Evolutionary conservation across 2,329 filamentous ascomycete genomes (phyloP), one percentile per base, ranked within the genome.

Genomic region (Cytospora piceicola): DNA sequence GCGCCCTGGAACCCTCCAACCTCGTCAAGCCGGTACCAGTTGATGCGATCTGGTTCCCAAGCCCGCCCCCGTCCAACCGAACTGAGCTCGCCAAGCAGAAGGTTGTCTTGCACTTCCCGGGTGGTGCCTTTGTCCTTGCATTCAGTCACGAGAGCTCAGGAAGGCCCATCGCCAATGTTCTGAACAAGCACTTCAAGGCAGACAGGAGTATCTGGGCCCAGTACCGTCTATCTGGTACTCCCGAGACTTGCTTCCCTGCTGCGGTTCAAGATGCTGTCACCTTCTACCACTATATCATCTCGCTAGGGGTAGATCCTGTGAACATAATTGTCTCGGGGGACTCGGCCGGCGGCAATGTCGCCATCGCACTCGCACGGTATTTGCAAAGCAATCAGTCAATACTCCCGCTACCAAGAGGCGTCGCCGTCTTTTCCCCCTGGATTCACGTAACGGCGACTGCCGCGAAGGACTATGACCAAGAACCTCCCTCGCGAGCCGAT

Each of bases 351-450:
- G 62, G 49, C 57, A 29, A 72, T 66, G 39, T 72, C 67, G n/a
- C 71, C 67, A 4, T 73, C 70, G 73, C 66, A 69, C 27, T 64
- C n/a, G 53, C 56, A 68, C 20, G 69, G 68, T 34, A 71, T 68
- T 12, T 42, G 39, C n/a, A 64, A 67, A 9, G 65, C 64, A 0
- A 67, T 58, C 22, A 20, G 58, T 9, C 63, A 36, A 14, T 70
- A 66, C 24, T 62, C 58, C 39, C 42, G 49, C 15, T 66, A 36
- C 8, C 61, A 9, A n/a, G 54, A 20, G 61, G 54, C 3, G n/a
- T 59, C 17, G 55, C 27, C 9, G 29, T 59, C 29, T 63, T 63
- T 32, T 63, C 61, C 9, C 61, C 61, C 5, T 63, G 61, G 61
- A 2, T 59, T 1, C 30, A 52, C n/a, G 61, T 63, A 22, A 63